Conservation (phyloP, 2,329 filamentous ascomycete genomes). For the Raffaelea albimanens region DNA sequence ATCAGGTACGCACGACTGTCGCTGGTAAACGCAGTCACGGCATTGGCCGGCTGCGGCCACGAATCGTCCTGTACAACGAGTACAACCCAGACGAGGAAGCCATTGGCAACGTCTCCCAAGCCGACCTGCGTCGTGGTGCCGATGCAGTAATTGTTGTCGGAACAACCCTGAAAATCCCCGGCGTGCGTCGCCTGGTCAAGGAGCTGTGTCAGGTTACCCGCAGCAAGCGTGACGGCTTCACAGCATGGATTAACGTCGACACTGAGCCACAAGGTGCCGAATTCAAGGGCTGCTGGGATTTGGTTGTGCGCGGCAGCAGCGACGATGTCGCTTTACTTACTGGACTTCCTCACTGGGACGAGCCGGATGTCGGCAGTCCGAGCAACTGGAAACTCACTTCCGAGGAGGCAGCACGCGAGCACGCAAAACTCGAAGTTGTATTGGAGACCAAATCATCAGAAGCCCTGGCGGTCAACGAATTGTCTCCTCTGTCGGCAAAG, state of each 20-base stretch:
- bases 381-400: constrained; percentile 28
- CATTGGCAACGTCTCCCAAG: constrained; percentile 80
- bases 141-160: constrained; percentile 93
- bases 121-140: constrained; percentile 75
- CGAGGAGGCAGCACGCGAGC: constrained; percentile 26
- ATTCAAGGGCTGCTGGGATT: constrained; percentile 87
- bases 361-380: constrained; percentile 38
- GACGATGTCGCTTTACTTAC: constrained; percentile 76
- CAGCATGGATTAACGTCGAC: constrained; percentile 91
- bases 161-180: constrained; percentile 90
- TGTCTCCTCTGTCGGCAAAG: constrained; percentile 8
- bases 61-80: constrained; percentile 97
- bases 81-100: constrained; percentile 94
- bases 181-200: constrained; percentile 78
- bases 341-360: constrained; percentile 51
- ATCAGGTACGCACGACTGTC: constrained; percentile 63
- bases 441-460: constrained; percentile 20
- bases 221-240: constrained; percentile 71
- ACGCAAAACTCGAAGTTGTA: constrained; percentile 31
- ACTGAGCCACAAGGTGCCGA: constrained; percentile 73
- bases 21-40: constrained; percentile 88
- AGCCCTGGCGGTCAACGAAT: too few relatives aligned
- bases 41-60: constrained; percentile 77
- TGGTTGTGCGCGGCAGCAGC: constrained; percentile 78
- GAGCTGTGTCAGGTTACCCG: constrained; percentile 87